Evolutionary conservation across 2,329 filamentous ascomycete species (phyloP).

Genomic region (Colletotrichum cordylinicola): DNA sequence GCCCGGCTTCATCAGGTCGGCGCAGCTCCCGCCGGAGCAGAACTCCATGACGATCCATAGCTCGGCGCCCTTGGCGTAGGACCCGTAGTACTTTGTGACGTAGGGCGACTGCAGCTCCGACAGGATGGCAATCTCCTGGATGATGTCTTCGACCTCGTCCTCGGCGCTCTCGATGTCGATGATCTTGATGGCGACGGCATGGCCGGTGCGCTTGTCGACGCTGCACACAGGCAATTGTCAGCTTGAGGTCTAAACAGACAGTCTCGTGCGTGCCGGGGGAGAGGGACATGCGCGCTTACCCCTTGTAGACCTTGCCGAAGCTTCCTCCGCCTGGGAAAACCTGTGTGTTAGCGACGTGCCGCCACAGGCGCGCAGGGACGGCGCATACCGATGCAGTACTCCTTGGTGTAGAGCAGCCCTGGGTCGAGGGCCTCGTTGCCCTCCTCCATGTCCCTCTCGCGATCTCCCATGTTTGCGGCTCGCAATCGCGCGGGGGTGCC

Average conservation of each 20-base stretch:
- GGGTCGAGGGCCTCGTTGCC: slow-evolving; percentile 74
- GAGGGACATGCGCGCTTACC: slow-evolving; percentile 54
- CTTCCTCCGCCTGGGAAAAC: slow-evolving; percentile 79
- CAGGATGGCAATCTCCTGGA: slow-evolving; percentile 96
- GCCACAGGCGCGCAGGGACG: background rate
- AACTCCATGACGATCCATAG: slow-evolving; percentile 99
- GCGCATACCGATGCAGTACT: slow-evolving; percentile 80
- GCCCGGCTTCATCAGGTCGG: slow-evolving; percentile 93
- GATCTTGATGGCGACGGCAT: slow-evolving; percentile 96
- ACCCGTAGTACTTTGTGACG: slow-evolving; percentile 97
- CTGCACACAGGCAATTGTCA: slow-evolving; percentile 46
- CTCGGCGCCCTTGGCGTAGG: slow-evolving; percentile 93
- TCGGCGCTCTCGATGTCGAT: slow-evolving; percentile 99
- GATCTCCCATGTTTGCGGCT: slow-evolving; percentile 50
- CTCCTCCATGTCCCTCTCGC: slow-evolving; percentile 51
- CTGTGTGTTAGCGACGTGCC: slow-evolving; percentile 6
- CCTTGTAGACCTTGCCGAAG: slow-evolving; percentile 99
- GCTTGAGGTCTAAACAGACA: background rate
- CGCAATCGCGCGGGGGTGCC: background rate
- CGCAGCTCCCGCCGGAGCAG: slow-evolving; percentile 95
- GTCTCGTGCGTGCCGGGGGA: background rate
- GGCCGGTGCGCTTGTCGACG: slow-evolving; percentile 90
- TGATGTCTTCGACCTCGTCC: slow-evolving; percentile 99
- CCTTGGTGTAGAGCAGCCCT: slow-evolving; percentile 90
- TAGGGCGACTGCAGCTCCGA: slow-evolving; percentile 95